phyloP scores from a whole-genome alignment of 495 filamentous ascomycete species.

The Aspergillus funiculosus region DNA sequence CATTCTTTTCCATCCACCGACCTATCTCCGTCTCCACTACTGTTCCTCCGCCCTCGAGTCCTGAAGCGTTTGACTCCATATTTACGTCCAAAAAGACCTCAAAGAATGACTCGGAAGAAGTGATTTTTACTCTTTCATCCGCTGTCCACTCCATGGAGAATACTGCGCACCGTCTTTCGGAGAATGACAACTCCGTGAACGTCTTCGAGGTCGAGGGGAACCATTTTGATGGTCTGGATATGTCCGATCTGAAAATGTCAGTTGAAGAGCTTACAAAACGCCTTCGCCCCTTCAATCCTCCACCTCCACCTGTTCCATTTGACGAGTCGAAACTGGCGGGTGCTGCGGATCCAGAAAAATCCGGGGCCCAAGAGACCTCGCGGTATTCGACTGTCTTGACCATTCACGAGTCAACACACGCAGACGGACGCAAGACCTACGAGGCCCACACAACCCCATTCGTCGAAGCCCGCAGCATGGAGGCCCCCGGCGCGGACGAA shows the following conservation, averaged over 20 bases:
- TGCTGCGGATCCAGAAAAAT: slow-evolving; percentile 19
- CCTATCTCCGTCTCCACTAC: slow-evolving; percentile 82
- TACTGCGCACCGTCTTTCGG: slow-evolving; percentile 42
- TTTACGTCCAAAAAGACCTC: slow-evolving; percentile 53
- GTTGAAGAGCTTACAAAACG: slow-evolving; percentile 50
- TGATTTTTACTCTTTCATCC: slow-evolving; percentile 71
- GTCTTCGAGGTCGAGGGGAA: slow-evolving; percentile 46
- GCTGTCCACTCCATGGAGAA: slow-evolving; percentile 68
- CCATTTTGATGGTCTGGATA: slow-evolving; percentile 41
- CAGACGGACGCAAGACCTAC: slow-evolving; percentile 62
- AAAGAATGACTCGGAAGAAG: slow-evolving; percentile 54
- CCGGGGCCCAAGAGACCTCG: slow-evolving; percentile 36
- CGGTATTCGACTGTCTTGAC: slow-evolving; percentile 76
- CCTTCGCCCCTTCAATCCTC: slow-evolving; percentile 71
- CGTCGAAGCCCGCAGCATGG: slow-evolving; percentile 33
- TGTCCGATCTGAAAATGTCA: slow-evolving; percentile 37
- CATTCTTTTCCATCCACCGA: slow-evolving; percentile 93
- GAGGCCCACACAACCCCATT: slow-evolving; percentile 43
- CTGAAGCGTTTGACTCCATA: slow-evolving; percentile 72
- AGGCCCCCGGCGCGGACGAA: slow-evolving; percentile 26
- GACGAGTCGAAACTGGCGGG: slow-evolving; percentile 35
- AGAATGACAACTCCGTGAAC: slow-evolving; percentile 44
- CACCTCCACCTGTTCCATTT: slow-evolving; percentile 63
- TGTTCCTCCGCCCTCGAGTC: slow-evolving; percentile 64
- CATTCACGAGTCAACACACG: slow-evolving; percentile 68